Percentiles rank a stretch among this genome's conserved stretches.
These are phyloP conservation scores for Huntiella omanensis DNA, from an alignment of 2,329 filamentous ascomycete species.

Conservation along the genomic window DNA sequence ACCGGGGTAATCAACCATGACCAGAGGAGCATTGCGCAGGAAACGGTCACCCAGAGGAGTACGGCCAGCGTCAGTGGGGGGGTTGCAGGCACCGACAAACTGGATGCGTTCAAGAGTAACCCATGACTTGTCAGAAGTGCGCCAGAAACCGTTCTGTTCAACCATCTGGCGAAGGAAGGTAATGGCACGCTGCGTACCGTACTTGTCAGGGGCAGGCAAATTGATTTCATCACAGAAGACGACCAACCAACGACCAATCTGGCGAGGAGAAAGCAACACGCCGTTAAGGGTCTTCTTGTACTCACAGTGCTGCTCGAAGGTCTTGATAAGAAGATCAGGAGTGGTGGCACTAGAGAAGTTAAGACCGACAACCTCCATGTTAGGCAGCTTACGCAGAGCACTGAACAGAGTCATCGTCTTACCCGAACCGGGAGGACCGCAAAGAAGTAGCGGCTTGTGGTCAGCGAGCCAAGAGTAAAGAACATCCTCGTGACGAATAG, in stretches of 20 bases:
- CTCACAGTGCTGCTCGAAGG: constrained; percentile 98
- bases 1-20: constrained; percentile 99
- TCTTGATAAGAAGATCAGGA: constrained; percentile 94
- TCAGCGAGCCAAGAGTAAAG: constrained; percentile 98
- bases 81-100: constrained; percentile 97
- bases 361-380: constrained; percentile 97
- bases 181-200: constrained; percentile 91
- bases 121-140: constrained; percentile 93
- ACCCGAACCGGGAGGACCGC: constrained; percentile 91
- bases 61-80: constrained; percentile 89
- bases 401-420: constrained; percentile 99
- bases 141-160: constrained; percentile 98
- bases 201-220: constrained; percentile 89
- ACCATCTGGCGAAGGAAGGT: constrained; percentile 94
- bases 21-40: constrained; percentile 86
- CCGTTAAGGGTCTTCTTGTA: constrained; percentile 98
- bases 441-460: constrained; percentile 90
- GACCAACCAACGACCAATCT: constrained; percentile 94
- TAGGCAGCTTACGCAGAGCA: constrained; percentile 84
- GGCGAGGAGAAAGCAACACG: constrained; percentile 83
- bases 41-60: constrained; percentile 87
- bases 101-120: constrained; percentile 95
- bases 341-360: constrained; percentile 99
- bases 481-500: constrained; percentile 95
- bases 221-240: constrained; percentile 99